Evolutionary conservation across 192 early-diverging fungal genomes (phyloP).

Genomic region (Podila clonocystis): DNA sequence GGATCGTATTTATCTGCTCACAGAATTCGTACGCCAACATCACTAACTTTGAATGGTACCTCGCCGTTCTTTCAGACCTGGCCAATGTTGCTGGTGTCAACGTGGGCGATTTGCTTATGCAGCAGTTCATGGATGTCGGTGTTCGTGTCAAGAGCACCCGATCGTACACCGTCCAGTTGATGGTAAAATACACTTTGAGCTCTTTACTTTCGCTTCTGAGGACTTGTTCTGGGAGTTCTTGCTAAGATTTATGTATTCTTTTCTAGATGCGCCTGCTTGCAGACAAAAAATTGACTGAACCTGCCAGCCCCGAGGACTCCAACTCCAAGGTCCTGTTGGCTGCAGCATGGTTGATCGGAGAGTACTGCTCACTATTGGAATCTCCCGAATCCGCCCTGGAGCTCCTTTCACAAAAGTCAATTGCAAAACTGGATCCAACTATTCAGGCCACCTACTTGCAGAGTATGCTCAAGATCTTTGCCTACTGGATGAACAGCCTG

Average conservation of each 20-base stretch:
- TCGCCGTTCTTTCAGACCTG: slow-evolving; percentile 82
- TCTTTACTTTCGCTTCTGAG: neutral
- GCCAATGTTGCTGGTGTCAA: slow-evolving; percentile 80
- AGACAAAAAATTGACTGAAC: slow-evolving; percentile 70
- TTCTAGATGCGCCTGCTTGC: slow-evolving; percentile 72
- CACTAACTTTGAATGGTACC: slow-evolving; percentile 96
- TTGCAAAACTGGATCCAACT: slow-evolving; percentile 59
- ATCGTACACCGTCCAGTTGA: slow-evolving; percentile 76
- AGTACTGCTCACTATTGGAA: slow-evolving; percentile 75
- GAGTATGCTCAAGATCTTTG: slow-evolving; percentile 75
- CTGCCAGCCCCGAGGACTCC: slow-evolving; percentile 64
- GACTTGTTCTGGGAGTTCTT: neutral
- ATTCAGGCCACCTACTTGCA: slow-evolving; percentile 79
- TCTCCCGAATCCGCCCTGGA: slow-evolving; percentile 14
- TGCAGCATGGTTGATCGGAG: slow-evolving; percentile 93
- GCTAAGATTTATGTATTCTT: too few relatives aligned
- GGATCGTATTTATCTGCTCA: slow-evolving; percentile 85
- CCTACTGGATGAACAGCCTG: slow-evolving; percentile 65
- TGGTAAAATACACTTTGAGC: slow-evolving; percentile 56
- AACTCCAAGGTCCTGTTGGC: slow-evolving; percentile 81
- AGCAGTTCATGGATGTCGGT: slow-evolving; percentile 88
- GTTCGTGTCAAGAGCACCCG: slow-evolving; percentile 90
- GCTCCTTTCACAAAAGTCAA: slow-evolving; percentile 35
- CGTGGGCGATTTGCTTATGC: slow-evolving; percentile 74
- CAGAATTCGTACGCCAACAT: slow-evolving; percentile 87